These are phyloP conservation scores for Mycocentrospora acerina DNA, from an alignment of 2,329 filamentous ascomycete genomes.

Conservation along the genomic window DNA sequence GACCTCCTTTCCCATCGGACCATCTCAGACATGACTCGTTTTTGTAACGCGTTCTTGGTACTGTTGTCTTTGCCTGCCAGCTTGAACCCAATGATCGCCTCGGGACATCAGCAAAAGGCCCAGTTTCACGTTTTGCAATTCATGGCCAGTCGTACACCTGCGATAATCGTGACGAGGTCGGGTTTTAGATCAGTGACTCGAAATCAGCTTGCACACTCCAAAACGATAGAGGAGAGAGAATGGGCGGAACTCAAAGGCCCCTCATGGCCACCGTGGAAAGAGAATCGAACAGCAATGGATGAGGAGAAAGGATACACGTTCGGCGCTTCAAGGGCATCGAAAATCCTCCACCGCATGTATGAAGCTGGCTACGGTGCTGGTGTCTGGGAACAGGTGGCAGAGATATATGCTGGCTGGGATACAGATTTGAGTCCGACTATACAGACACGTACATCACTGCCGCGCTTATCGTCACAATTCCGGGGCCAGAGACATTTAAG, in stretches of 20 bases:
- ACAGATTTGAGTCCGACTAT: constrained; percentile 64
- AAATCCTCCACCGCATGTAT: constrained; percentile 57
- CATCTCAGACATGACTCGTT: constrained; percentile 34
- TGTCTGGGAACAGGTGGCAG: constrained; percentile 56
- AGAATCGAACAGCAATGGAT: constrained; percentile 62
- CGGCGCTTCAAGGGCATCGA: constrained; percentile 58
- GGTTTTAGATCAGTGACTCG: constrained; percentile 60
- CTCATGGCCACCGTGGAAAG: constrained; percentile 68
- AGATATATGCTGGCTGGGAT: constrained; percentile 63
- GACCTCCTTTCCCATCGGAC: constrained; percentile 4
- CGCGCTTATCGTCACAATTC: constrained; percentile 8
- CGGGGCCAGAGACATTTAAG: constrained; percentile 11
- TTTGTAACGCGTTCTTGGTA: constrained; percentile 53
- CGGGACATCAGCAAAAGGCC: constrained; percentile 55
- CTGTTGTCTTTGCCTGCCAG: constrained; percentile 52
- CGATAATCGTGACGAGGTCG: constrained; percentile 56
- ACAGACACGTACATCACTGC: constrained; percentile 56
- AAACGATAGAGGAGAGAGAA: constrained; percentile 56
- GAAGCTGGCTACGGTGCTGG: constrained; percentile 59
- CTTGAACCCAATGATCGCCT: constrained; percentile 52
- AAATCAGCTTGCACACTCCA: constrained; percentile 60
- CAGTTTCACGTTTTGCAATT: constrained; percentile 58
- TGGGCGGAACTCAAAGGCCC: constrained; percentile 61
- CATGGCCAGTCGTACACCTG: constrained; percentile 58
- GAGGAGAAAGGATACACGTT: constrained; percentile 57